phyloP scores from a whole-genome alignment of 129 eudicot species.

The Silybum marianum region DNA sequence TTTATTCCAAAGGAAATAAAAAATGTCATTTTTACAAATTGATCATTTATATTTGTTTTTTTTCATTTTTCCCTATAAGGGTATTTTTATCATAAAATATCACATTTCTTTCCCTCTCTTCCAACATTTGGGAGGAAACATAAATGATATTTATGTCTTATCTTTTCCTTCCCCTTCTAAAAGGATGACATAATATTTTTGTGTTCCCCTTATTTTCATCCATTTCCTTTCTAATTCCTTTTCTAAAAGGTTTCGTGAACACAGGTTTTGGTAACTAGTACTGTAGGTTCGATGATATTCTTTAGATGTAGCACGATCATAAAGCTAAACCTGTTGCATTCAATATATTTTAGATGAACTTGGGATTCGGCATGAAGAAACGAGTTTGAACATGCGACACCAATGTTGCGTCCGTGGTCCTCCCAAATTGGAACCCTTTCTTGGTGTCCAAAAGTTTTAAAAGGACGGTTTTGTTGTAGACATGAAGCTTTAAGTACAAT shows the following conservation, averaged over 20 bases:
- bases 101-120: not conserved
- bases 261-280: not conserved
- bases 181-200: not conserved
- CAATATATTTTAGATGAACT: not conserved
- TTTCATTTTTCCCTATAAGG: not conserved
- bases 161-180: not conserved
- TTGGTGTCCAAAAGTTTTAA: not conserved
- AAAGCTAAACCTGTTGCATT: not conserved
- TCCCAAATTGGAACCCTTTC: not conserved
- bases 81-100: not conserved
- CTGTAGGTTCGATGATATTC: not conserved
- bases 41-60: not conserved
- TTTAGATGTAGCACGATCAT: not conserved
- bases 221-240: not conserved
- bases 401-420: not conserved
- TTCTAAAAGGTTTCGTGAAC: not conserved
- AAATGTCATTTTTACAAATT: not conserved
- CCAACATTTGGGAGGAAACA: not conserved
- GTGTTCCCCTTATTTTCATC: not conserved
- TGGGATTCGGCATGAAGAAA: not conserved
- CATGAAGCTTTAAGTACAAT: not conserved
- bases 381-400: not conserved
- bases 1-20: too few species aligned
- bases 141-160: not conserved
- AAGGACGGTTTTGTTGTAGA: not conserved